Evolutionary conservation across 2,329 filamentous ascomycete species (phyloP).

Genomic region (Cladosporium oxysporum): DNA sequence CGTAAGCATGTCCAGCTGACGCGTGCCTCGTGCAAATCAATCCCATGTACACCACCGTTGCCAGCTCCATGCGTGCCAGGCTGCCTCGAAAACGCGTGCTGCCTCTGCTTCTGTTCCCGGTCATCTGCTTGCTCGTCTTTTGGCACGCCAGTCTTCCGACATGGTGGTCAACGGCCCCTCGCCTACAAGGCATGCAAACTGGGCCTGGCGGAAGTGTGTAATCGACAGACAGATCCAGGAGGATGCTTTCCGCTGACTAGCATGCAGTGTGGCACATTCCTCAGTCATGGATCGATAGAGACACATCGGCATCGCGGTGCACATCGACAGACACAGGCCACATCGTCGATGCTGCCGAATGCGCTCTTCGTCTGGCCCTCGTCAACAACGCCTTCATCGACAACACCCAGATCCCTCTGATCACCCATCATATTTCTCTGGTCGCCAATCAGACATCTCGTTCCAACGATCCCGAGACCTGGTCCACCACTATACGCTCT

Average conservation of each 20-base stretch:
- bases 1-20: neutral
- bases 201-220: neutral
- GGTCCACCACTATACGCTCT: neutral
- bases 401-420: slow-evolving; percentile 15
- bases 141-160: neutral
- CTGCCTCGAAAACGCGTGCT: neutral
- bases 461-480: slow-evolving; percentile 2
- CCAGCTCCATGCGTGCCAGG: neutral
- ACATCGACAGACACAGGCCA: neutral
- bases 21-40: neutral
- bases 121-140: neutral
- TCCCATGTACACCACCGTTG: neutral
- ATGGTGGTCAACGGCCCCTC: neutral
- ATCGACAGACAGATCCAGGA: neutral
- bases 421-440: slow-evolving; percentile 15
- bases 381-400: slow-evolving; percentile 13
- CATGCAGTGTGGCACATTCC: neutral
- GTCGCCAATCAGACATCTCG: slow-evolving; percentile 16
- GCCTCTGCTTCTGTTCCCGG: neutral
- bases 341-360: slow-evolving; percentile 20
- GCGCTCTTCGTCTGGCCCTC: slow-evolving; percentile 12
- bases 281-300: neutral
- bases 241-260: neutral
- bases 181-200: neutral
- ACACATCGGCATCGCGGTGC: neutral